phyloP scores from a whole-genome alignment of 352 stramenopile species.

The Pythium dissimile region DNA sequence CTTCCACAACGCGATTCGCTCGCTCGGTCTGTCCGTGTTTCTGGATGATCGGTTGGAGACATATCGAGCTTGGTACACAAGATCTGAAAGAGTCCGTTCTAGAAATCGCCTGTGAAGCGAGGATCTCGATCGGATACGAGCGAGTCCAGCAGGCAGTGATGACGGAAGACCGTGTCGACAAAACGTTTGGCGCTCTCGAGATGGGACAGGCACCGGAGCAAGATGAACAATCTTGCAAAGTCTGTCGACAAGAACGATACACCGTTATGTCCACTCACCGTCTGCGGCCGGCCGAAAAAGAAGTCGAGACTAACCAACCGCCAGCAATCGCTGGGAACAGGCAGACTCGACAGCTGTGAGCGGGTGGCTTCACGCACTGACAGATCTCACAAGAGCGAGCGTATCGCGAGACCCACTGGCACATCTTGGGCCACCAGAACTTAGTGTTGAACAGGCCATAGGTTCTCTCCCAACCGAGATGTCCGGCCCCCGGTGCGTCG shows the following conservation, averaged over 20 bases:
- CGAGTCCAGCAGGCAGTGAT: no score
- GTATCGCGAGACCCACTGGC: conserved; percentile 22
- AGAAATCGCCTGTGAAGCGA: conserved; percentile 21
- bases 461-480: conserved; percentile 24
- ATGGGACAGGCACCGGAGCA: no score
- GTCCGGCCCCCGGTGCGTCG: neutral
- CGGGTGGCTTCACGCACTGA: conserved; percentile 5
- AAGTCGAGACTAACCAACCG: conserved; percentile 18
- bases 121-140: no score
- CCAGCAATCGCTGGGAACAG: conserved; percentile 11
- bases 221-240: no score
- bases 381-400: conserved; percentile 16
- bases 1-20: conserved; percentile 10
- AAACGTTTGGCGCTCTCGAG: no score
- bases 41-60: conserved; percentile 13
- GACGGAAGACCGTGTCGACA: no score
- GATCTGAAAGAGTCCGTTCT: conserved; percentile 8
- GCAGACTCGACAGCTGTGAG: conserved; percentile 13
- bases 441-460: neutral
- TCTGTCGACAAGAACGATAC: no score
- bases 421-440: conserved; percentile 23
- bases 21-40: conserved; percentile 12
- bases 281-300: neutral
- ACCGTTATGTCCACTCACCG: neutral
- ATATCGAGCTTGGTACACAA: conserved; percentile 8